A percentile compares a stretch with the other conserved stretches of the same genome.
Evolutionary conservation across 441 rosid species (phyloP).

Genomic region (Populus trichocarpa): DNA sequence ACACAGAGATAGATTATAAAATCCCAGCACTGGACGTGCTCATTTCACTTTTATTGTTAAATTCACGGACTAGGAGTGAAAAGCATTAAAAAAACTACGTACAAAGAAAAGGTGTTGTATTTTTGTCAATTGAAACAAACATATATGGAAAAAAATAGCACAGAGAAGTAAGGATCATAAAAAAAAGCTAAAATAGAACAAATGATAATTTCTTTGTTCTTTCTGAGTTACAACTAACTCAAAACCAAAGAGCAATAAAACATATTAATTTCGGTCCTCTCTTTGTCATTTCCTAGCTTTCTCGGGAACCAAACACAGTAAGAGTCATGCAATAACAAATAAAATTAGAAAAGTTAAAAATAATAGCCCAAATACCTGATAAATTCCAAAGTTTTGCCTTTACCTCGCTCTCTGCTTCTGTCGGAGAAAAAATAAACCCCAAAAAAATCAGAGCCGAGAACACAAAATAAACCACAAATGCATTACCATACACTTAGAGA

Average conservation of each 20-base stretch:
- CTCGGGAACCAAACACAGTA: background rate
- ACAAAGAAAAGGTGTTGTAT: background rate
- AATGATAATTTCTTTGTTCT: background rate
- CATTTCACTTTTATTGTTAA: too few relatives aligned
- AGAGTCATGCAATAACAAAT: background rate
- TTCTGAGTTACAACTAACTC: background rate
- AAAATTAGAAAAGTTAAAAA: background rate
- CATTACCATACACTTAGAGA: background rate
- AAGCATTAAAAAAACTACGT: background rate
- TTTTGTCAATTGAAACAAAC: background rate
- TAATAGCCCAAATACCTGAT: background rate
- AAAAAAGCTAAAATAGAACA: background rate
- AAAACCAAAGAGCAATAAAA: background rate
- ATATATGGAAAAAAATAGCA: too few relatives aligned
- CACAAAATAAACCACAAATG: background rate
- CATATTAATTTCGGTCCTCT: background rate
- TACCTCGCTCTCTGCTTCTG: background rate
- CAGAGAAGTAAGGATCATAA: too few relatives aligned
- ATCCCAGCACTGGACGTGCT: background rate
- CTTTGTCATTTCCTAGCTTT: background rate
- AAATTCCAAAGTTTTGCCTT: background rate
- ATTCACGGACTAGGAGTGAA: too few relatives aligned
- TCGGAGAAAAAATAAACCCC: constrained; percentile 1
- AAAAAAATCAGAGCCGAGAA: background rate
- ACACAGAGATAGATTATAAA: background rate